Percentiles rank a stretch among this genome's conserved stretches.
Evolutionary conservation across 345 rosid species (phyloP).

Genomic region (Leavenworthia alabamica): DNA sequence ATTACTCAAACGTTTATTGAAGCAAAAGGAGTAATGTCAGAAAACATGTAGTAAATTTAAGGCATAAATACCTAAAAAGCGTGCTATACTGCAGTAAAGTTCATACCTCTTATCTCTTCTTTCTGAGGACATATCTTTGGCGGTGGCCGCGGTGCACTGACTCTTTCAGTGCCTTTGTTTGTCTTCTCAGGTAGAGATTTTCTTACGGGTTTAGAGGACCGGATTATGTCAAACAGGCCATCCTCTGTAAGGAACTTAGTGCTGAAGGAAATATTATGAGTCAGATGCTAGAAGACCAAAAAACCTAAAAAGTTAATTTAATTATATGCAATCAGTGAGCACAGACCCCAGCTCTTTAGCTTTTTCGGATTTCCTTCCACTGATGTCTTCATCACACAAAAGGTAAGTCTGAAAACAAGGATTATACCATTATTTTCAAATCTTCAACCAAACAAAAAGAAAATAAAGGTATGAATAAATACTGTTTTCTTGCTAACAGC

Average conservation of each 20-base stretch:
- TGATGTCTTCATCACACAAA: constrained; percentile 92
- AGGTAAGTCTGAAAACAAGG: constrained; percentile 69
- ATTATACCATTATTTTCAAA: constrained; percentile 20
- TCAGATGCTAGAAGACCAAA: constrained; percentile 18
- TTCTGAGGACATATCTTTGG: constrained; percentile 54
- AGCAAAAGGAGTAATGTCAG: not conserved
- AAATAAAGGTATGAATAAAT: constrained; percentile 5
- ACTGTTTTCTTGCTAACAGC: constrained; percentile 99
- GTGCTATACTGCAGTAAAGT: not conserved
- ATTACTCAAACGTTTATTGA: constrained; percentile 7
- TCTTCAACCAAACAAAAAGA: constrained; percentile 17
- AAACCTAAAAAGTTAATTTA: constrained; percentile 3
- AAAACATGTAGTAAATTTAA: too few relatives aligned
- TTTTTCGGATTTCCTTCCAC: constrained; percentile 74
- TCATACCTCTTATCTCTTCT: constrained; percentile 52
- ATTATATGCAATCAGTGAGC: constrained; percentile 11
- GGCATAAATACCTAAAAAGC: constrained; percentile 26
- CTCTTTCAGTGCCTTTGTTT: constrained; percentile 37
- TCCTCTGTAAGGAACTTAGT: constrained; percentile 83
- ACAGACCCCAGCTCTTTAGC: constrained; percentile 93
- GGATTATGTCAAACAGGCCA: constrained; percentile 79
- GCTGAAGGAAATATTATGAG: constrained; percentile 37
- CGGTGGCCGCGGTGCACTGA: constrained; percentile 30
- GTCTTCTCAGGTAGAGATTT: constrained; percentile 33
- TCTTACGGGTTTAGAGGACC: constrained; percentile 53